A percentile compares a stretch with the other conserved stretches of the same genome.
phyloP scores from a whole-genome alignment of 2,329 filamentous ascomycete genomes.

The Coniella vitis region DNA sequence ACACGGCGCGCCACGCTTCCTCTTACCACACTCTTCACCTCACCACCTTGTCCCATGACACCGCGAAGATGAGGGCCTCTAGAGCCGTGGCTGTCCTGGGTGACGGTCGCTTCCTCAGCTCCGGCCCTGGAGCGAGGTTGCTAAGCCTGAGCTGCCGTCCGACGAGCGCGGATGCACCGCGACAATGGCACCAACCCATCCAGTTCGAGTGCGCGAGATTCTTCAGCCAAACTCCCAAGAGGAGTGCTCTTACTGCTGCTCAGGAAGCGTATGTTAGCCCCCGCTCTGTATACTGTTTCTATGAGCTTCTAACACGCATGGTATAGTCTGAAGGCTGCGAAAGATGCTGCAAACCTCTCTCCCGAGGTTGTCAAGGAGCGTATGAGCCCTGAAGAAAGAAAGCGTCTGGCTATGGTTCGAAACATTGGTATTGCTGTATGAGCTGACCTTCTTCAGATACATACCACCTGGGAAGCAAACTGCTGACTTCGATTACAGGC shows the following conservation, averaged over 20 bases:
- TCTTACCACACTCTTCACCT: conserved; percentile 15
- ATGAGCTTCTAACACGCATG: neutral
- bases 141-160: conserved; percentile 26
- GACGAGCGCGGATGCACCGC: conserved; percentile 22
- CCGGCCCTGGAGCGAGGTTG: conserved; percentile 27
- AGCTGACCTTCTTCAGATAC: too few relatives aligned
- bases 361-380: conserved; percentile 64
- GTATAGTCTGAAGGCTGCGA: conserved; percentile 42
- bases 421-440: conserved; percentile 95
- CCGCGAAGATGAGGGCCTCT: conserved; percentile 32
- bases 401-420: conserved; percentile 71
- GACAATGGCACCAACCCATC: conserved; percentile 25
- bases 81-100: conserved; percentile 31
- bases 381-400: conserved; percentile 71
- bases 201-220: conserved; percentile 27
- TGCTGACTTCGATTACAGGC: conserved; percentile 45
- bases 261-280: conserved; percentile 28
- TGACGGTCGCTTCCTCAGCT: conserved; percentile 29
- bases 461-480: too few relatives aligned
- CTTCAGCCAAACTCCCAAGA: conserved; percentile 31
- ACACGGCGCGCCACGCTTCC: conserved; percentile 7
- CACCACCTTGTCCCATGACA: conserved; percentile 17
- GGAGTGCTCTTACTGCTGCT: conserved; percentile 28
- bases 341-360: conserved; percentile 47
- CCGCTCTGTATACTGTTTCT: rapidly evolving